Percentiles rank a stretch among this genome's conserved stretches.
Conservation (phyloP, 2,329 filamentous ascomycete species). For the Fusarium nygamai region DNA sequence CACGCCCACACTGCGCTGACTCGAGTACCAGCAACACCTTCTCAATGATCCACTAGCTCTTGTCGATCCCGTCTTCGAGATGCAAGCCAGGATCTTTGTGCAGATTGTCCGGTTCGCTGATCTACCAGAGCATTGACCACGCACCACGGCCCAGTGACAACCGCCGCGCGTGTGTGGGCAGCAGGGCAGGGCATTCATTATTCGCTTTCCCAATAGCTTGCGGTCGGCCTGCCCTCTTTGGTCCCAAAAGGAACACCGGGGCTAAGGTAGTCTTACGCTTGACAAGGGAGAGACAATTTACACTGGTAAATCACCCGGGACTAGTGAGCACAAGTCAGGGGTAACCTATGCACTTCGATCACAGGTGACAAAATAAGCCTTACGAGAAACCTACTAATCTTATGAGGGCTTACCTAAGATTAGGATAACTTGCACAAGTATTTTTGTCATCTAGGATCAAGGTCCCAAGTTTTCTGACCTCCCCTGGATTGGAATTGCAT, state of each 20-base stretch:
- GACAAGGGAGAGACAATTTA: conserved; percentile 29
- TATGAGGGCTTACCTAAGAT: accelerated
- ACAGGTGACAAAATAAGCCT: background rate
- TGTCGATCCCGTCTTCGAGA: conserved; percentile 28
- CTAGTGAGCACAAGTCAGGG: conserved; percentile 33
- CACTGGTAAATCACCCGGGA: conserved; percentile 26
- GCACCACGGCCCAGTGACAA: conserved; percentile 24
- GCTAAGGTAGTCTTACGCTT: background rate
- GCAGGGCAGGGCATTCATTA: background rate
- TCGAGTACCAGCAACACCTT: conserved; percentile 5
- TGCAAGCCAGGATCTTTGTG: conserved; percentile 18
- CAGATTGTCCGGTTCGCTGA: conserved; percentile 28
- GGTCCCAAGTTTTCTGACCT: background rate
- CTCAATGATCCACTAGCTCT: conserved; percentile 23
- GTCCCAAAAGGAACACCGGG: conserved; percentile 14
- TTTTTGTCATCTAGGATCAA: background rate
- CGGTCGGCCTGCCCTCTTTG: conserved; percentile 27
- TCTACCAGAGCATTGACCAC: conserved; percentile 32
- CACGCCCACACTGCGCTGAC: conserved; percentile 10
- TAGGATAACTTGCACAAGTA: accelerated
- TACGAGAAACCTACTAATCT: accelerated
- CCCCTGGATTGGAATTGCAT: background rate
- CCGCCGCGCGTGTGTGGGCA: conserved; percentile 1
- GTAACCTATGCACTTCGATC: conserved; percentile 4
- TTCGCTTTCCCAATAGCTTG: conserved; percentile 31